These are phyloP conservation scores for Chlorella sp. DNA, from an alignment of 139 green algal species.

Conservation along the genomic window DNA sequence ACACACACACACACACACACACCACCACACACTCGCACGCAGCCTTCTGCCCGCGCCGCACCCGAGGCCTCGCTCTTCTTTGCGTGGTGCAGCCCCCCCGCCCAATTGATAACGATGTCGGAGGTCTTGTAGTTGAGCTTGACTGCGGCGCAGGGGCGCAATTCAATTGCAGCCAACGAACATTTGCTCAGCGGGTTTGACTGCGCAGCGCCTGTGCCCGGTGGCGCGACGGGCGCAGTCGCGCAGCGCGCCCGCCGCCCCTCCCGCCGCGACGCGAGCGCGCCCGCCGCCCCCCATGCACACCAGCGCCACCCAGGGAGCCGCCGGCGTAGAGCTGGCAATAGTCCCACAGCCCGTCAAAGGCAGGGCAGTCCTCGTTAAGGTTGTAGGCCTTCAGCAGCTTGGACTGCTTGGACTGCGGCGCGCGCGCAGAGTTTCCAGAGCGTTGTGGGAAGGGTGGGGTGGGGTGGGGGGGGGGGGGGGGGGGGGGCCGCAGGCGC, in stretches of 20 bases:
- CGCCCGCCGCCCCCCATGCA: no score
- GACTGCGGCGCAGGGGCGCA: conserved; percentile 81
- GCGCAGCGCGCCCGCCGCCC: no score
- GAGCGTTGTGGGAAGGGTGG: no score
- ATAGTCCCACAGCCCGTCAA: conserved; percentile 95
- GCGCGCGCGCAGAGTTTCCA: no score
- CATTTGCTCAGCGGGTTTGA: no score
- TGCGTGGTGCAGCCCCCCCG: conserved; percentile 95
- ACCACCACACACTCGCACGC: neutral
- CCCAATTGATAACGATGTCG: conserved; percentile 97
- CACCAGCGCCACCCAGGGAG: no score
- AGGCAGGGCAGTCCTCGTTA: conserved; percentile 94
- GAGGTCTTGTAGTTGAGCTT: conserved; percentile 86
- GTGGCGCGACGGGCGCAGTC: no score
- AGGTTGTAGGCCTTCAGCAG: conserved; percentile 65
- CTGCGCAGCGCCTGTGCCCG: no score
- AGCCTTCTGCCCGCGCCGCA: neutral
- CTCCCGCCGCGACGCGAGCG: no score
- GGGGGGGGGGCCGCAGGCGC: no score
- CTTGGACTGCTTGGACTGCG: neutral
- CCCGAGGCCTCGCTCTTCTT: conserved; percentile 82
- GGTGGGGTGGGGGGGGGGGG: no score
- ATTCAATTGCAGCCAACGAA: neutral
- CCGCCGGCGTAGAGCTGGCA: no score
- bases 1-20: neutral